Base-by-base conservation (phyloP, 2,329 filamentous ascomycete species). In the Penicillium sp. region DNA sequence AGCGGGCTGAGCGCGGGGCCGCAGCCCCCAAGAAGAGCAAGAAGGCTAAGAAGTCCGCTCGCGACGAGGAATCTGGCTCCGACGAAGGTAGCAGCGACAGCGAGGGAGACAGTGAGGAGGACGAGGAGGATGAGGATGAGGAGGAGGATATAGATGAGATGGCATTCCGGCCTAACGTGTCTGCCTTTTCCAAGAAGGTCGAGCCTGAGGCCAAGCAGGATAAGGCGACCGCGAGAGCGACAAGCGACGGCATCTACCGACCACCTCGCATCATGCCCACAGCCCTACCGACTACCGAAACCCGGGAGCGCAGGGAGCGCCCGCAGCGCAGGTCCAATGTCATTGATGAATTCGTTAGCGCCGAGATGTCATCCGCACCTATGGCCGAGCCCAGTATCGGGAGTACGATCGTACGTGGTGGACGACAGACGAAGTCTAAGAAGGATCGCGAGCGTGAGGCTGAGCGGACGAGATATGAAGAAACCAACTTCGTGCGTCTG, bases 221-320 rank as follows among this genome's bases (percentile, higher is more conserved):
- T 34, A 44, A 53, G 33, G 29, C 38, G 68, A 12, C 46, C 63
- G 0, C 61, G 58, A 33, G n/a, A n/a, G n/a, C n/a, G n/a, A n/a
- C n/a, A n/a, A n/a, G n/a, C n/a, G 80, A 84, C 42, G 89, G 88
- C 33, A 80, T 96, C 48, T 98, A 98, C 74, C 81, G 83, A 22
- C 89, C 93, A 10, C 93, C 93, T 19, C 85, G 84, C 64, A 90
- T 96, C 61, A 87, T 88, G 52, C 87, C 91, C 0, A 89, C 87
- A 2, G 76, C 86, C 12, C 91, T 97, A 82, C 87, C 88, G 7
- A 69, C 82, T 0, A 78, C 75, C 17, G 78, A 83, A 51, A n/a
- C n/a, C n/a, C n/a, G n/a, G n/a, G n/a, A n/a, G n/a, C 76, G 79
- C 42, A 62, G 62, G 50, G 81, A 84, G 53, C 82, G 82, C 55